phyloP scores from a whole-genome alignment of 108 stramenopile species.

The Cyclostephanos tholiformis region DNA sequence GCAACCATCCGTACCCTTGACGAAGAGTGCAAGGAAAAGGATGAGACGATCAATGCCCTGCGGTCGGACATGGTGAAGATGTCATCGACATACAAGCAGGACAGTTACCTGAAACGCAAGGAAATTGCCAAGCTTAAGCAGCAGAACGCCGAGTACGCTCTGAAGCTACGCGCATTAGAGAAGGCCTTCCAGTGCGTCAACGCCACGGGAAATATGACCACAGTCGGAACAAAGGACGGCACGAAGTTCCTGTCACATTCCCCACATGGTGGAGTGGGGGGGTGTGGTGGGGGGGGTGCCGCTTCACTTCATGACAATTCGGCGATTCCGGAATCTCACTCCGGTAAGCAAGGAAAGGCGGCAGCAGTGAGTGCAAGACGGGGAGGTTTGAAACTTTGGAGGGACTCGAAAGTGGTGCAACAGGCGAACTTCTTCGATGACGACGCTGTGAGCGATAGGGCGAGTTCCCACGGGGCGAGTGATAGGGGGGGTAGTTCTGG shows the following conservation, averaged over 20 bases:
- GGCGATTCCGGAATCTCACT: neutral
- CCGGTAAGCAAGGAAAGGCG: slow-evolving; percentile 10
- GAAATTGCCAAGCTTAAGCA: slow-evolving; percentile 54
- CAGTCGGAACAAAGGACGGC: neutral
- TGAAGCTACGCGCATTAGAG: slow-evolving; percentile 55
- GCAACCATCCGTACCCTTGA: slow-evolving; percentile 32
- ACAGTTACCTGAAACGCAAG: slow-evolving; percentile 56
- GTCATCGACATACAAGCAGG: slow-evolving; percentile 53
- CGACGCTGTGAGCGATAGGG: neutral
- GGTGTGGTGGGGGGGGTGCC: neutral
- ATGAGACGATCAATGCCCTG: slow-evolving; percentile 47
- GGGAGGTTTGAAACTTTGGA: slow-evolving; percentile 11
- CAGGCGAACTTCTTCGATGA: slow-evolving; percentile 13
- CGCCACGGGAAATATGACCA: slow-evolving; percentile 8
- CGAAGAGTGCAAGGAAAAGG: slow-evolving; percentile 41
- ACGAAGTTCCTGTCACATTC: slow-evolving; percentile 1
- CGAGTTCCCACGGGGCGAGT: no score
- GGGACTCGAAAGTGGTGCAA: neutral
- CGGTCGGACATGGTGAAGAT: slow-evolving; percentile 63
- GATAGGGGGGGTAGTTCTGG: slow-evolving; percentile 16
- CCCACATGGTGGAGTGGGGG: neutral
- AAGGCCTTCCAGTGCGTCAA: slow-evolving; percentile 54
- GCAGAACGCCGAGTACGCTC: slow-evolving; percentile 54
- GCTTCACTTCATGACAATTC: slow-evolving; percentile 23
- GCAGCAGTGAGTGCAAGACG: slow-evolving; percentile 20